Conservation (phyloP, 2,329 filamentous ascomycete species). For the Lachnellula hyalina region DNA sequence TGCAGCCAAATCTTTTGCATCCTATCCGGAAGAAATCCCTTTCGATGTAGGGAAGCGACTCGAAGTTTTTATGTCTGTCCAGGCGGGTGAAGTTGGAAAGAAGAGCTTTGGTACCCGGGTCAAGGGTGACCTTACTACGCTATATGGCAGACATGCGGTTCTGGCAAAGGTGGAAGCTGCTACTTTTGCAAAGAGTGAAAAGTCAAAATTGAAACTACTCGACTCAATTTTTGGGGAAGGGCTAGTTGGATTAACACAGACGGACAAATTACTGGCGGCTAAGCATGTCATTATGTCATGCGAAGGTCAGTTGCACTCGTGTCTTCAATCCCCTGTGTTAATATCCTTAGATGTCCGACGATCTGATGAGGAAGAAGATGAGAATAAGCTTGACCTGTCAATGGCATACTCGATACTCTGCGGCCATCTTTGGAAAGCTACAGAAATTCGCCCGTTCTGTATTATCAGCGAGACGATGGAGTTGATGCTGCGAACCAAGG, state of each 20-base stretch:
- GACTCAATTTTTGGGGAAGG: slow-evolving; percentile 15
- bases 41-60: slow-evolving; percentile 17
- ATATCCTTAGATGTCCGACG: slow-evolving; percentile 17
- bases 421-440: slow-evolving; percentile 18
- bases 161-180: slow-evolving; percentile 12
- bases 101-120: slow-evolving; percentile 1
- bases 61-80: slow-evolving; percentile 18
- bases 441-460: slow-evolving; percentile 25
- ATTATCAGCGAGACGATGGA: slow-evolving; percentile 28
- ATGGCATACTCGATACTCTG: slow-evolving; percentile 24
- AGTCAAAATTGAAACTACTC: slow-evolving; percentile 22
- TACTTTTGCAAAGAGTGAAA: slow-evolving; percentile 12
- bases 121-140: slow-evolving; percentile 14
- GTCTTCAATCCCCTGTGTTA: background rate
- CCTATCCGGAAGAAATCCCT: background rate
- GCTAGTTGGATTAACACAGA: background rate
- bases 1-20: slow-evolving; percentile 11
- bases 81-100: slow-evolving; percentile 3
- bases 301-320: slow-evolving; percentile 19
- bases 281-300: slow-evolving; percentile 24
- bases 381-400: slow-evolving; percentile 19
- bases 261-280: slow-evolving; percentile 25
- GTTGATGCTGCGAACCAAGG: slow-evolving; percentile 31
- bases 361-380: slow-evolving; percentile 10
- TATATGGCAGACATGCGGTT: slow-evolving; percentile 20